Evolutionary conservation across 2,329 filamentous ascomycete genomes (phyloP).

Genomic region (Colletotrichum graminicola): DNA sequence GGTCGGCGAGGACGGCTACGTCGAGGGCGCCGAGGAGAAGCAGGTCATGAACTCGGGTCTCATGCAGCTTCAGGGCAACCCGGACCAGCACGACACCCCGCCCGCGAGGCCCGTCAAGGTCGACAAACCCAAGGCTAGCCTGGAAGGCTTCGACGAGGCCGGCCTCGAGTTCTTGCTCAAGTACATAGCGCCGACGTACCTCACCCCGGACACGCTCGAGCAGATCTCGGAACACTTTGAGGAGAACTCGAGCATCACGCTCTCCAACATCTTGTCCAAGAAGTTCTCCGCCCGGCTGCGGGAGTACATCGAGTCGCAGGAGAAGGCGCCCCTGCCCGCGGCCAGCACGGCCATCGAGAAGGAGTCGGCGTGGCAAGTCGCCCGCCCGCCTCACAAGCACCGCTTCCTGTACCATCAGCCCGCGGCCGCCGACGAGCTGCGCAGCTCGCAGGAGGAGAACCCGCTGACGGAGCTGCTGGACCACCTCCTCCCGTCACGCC

Average conservation of each 20-base stretch:
- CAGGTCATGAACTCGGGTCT: constrained; percentile 90
- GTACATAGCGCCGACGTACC: constrained; percentile 89
- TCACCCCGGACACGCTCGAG: constrained; percentile 91
- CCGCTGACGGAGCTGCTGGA: constrained; percentile 84
- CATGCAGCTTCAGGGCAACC: constrained; percentile 92
- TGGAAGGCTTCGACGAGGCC: constrained; percentile 73
- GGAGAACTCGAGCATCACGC: constrained; percentile 85
- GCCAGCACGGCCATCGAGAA: constrained; percentile 69
- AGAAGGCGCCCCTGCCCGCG: constrained; percentile 61
- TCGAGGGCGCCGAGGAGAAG: constrained; percentile 88
- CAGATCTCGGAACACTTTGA: constrained; percentile 84
- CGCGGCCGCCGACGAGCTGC: constrained; percentile 54
- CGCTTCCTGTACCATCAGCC: constrained; percentile 86
- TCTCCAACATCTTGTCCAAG: constrained; percentile 81
- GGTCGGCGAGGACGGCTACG: constrained; percentile 90
- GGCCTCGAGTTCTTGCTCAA: constrained; percentile 92
- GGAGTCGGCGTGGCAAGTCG: constrained; percentile 76
- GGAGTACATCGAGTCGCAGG: constrained; percentile 76
- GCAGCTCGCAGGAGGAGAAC: constrained; percentile 58
- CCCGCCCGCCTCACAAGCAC: constrained; percentile 93
- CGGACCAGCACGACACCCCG: constrained; percentile 89
- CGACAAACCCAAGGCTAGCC: constrained; percentile 56
- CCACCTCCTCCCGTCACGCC: constrained; percentile 82
- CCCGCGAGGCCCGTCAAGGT: constrained; percentile 68
- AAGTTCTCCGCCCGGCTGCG: constrained; percentile 82